Evolutionary conservation across 345 rosid species (phyloP).

Genomic region (Eutrema yunnanense): DNA sequence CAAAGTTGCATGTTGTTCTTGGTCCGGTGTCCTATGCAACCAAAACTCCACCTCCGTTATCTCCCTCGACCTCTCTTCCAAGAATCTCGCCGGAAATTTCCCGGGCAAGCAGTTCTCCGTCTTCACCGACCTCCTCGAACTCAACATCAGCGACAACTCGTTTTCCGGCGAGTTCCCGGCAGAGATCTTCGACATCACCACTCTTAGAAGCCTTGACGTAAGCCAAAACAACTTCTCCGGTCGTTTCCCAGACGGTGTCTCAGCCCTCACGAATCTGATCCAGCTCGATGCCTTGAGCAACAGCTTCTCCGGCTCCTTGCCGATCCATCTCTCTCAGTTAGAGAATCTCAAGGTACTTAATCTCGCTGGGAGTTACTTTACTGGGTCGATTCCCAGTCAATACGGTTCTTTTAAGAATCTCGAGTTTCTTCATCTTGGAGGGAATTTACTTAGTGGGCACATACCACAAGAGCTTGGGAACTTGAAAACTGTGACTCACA

Average conservation of each 20-base stretch:
- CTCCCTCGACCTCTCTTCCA: constrained; percentile 58
- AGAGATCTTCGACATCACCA: constrained; percentile 48
- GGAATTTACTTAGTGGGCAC: constrained; percentile 55
- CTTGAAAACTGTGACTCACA: constrained; percentile 59
- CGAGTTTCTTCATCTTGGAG: constrained; percentile 77
- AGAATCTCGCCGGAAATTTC: constrained; percentile 54
- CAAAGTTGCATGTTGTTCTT: constrained; percentile 67
- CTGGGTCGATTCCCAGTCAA: constrained; percentile 64
- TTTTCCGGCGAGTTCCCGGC: constrained; percentile 63
- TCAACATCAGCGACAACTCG: constrained; percentile 76
- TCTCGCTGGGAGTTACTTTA: constrained; percentile 91
- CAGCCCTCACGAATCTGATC: constrained; percentile 40
- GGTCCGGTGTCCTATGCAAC: constrained; percentile 80
- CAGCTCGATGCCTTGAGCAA: constrained; percentile 79
- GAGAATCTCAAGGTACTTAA: constrained; percentile 61
- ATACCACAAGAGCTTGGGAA: constrained; percentile 72
- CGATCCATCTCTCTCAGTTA: constrained; percentile 46
- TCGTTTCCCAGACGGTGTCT: constrained; percentile 50
- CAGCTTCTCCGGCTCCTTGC: constrained; percentile 82
- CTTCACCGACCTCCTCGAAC: constrained; percentile 65
- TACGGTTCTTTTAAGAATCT: constrained; percentile 69
- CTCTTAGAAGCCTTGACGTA: constrained; percentile 62
- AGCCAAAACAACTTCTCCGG: constrained; percentile 86
- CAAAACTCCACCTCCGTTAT: constrained; percentile 47
- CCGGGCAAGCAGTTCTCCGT: constrained; percentile 44